Conservation (phyloP, 305 asterid genomes). For the Solanum hybrid region DNA sequence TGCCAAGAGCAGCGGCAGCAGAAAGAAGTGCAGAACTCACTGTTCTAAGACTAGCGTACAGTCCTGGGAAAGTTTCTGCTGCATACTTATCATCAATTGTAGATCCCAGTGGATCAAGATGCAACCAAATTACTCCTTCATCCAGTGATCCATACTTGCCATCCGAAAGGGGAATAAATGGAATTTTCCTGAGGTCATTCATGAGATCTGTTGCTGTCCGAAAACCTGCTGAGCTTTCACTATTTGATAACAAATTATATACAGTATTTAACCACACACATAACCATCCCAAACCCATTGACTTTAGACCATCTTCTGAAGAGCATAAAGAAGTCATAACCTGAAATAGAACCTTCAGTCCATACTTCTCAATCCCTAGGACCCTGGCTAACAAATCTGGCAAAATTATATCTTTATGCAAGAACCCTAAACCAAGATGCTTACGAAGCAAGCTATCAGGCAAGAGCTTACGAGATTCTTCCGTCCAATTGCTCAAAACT, state of each 20-base stretch:
- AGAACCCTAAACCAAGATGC: slow-evolving; percentile 84
- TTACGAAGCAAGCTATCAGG: slow-evolving; percentile 60
- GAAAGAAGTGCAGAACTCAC: slow-evolving; percentile 64
- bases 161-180: slow-evolving; percentile 79
- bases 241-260: slow-evolving; percentile 31
- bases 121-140: slow-evolving; percentile 78
- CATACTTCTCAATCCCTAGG: slow-evolving; percentile 82
- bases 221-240: slow-evolving; percentile 22
- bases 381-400: slow-evolving; percentile 79
- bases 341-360: slow-evolving; percentile 53
- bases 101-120: slow-evolving; percentile 31
- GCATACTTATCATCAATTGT: slow-evolving; percentile 32
- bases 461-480: slow-evolving; percentile 53
- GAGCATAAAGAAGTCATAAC: slow-evolving; percentile 54
- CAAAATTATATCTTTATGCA: slow-evolving; percentile 63
- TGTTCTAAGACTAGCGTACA: slow-evolving; percentile 56
- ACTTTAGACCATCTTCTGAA: slow-evolving; percentile 43
- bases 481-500: slow-evolving; percentile 83
- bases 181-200: slow-evolving; percentile 40
- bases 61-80: slow-evolving; percentile 34
- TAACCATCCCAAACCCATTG: slow-evolving; percentile 77
- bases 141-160: slow-evolving; percentile 63
- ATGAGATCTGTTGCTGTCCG: slow-evolving; percentile 43
- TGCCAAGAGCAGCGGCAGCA: slow-evolving; percentile 40
- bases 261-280: slow-evolving; percentile 61